Percentiles rank a stretch among this genome's conserved stretches.
Conservation (phyloP, 345 rosid species). For the Boechera divaricarpa region DNA sequence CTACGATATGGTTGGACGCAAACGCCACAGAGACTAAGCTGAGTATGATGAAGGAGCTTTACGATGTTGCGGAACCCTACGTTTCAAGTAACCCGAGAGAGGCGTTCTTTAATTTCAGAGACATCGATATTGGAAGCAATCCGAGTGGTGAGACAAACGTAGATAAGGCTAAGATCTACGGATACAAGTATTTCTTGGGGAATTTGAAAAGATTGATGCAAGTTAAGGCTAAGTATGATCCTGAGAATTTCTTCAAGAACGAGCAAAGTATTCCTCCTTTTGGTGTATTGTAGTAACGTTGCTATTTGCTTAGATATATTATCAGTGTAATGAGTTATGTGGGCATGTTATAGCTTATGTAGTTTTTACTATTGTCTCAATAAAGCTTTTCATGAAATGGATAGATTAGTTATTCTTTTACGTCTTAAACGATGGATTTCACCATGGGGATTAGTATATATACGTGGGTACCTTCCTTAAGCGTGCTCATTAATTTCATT, state of each 20-base stretch:
- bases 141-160: constrained; percentile 17
- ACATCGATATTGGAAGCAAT: constrained; percentile 39
- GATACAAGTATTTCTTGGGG: constrained; percentile 42
- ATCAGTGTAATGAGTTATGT: neutral
- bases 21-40: constrained; percentile 23
- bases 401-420: too few species aligned
- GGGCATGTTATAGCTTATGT: neutral
- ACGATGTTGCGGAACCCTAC: constrained; percentile 45
- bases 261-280: constrained; percentile 46
- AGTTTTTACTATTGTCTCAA: too few species aligned
- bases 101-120: constrained; percentile 44
- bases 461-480: too few species aligned
- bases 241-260: constrained; percentile 45
- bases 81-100: constrained; percentile 52
- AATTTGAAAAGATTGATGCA: constrained; percentile 47
- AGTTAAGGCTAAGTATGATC: constrained; percentile 45
- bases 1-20: constrained; percentile 41
- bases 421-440: too few species aligned
- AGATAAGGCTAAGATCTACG: constrained; percentile 44
- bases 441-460: too few species aligned
- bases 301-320: neutral
- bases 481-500: too few species aligned
- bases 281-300: too few species aligned
- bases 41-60: constrained; percentile 42
- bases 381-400: too few species aligned